Conservation (phyloP, 352 stramenopile genomes). For the Globisporangium acanthophoron region DNA sequence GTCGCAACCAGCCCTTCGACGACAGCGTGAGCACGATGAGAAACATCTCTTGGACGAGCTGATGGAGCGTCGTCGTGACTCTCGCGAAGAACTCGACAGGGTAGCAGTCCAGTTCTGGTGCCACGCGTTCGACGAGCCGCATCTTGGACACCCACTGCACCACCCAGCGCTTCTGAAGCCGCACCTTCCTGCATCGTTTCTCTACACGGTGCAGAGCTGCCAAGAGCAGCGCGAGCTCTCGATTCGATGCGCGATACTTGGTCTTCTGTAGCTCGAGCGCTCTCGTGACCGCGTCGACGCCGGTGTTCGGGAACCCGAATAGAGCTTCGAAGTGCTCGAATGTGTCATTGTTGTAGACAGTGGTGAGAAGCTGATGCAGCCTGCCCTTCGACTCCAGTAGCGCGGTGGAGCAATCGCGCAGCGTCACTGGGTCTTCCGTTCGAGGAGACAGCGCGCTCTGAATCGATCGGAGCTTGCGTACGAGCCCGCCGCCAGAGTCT, state of each 20-base stretch:
- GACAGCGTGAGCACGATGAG: constrained; percentile 4
- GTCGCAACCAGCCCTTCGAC: constrained; percentile 6
- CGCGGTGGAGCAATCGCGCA: constrained; percentile 6
- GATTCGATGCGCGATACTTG: constrained; percentile 28
- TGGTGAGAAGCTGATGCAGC: constrained; percentile 17
- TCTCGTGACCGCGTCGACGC: constrained; percentile 3
- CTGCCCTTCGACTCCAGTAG: constrained; percentile 13
- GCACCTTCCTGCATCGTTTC: constrained; percentile 10
- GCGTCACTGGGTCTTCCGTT: not conserved
- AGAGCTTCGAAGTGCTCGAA: constrained; percentile 8
- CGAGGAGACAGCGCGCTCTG: not conserved
- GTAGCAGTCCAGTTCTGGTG: constrained; percentile 48
- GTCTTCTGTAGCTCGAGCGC: constrained; percentile 23
- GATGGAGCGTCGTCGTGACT: constrained; percentile 13
- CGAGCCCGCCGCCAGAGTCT: not conserved
- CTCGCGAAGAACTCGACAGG: constrained; percentile 21
- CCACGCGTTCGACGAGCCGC: constrained; percentile 21
- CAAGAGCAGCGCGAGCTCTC: constrained; percentile 45
- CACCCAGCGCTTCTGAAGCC: constrained; percentile 18
- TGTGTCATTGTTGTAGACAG: constrained; percentile 14
- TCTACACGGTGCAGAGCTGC: constrained; percentile 27
- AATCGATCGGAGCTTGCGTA: constrained; percentile 8
- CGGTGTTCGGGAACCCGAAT: constrained; percentile 6
- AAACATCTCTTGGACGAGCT: constrained; percentile 2
- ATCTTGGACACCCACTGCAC: constrained; percentile 16